Conservation (phyloP, 163 green algal species). For the Chlorella variabilis region DNA sequence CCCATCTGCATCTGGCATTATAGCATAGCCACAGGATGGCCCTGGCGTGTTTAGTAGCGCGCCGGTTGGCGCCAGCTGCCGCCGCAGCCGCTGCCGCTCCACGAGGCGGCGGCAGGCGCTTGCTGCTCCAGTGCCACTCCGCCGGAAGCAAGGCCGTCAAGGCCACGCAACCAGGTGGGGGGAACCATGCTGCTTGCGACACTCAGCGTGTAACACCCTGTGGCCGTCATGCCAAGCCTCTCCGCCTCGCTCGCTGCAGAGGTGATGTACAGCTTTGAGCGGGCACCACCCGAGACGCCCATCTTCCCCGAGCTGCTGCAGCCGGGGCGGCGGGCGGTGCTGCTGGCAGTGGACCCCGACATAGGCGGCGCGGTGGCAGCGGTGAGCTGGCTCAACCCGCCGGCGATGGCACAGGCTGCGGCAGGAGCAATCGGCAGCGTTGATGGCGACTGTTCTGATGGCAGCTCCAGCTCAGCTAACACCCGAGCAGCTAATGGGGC, state of each 20-base stretch:
- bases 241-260: no score
- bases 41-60: slow-evolving; percentile 1
- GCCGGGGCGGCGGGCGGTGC: slow-evolving; percentile 20
- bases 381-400: slow-evolving; percentile 47
- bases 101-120: background rate
- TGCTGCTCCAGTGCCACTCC: background rate
- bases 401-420: background rate
- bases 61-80: slow-evolving; percentile 4
- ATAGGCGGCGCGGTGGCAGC: slow-evolving; percentile 54
- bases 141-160: background rate
- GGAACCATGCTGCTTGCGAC: no score
- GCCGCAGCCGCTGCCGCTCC: no score
- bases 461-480: background rate
- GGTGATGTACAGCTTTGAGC: background rate
- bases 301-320: slow-evolving; percentile 45
- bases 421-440: background rate
- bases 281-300: background rate
- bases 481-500: background rate
- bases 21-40: no score
- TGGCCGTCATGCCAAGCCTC: no score
- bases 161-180: background rate
- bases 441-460: background rate
- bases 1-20: no score
- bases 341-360: slow-evolving; percentile 66
- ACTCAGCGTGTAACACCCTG: no score